Percentiles rank a stretch among this genome's conserved stretches.
These are phyloP conservation scores for Forsythia viridissima DNA, from an alignment of 257 asterid species.

Conservation along the genomic window DNA sequence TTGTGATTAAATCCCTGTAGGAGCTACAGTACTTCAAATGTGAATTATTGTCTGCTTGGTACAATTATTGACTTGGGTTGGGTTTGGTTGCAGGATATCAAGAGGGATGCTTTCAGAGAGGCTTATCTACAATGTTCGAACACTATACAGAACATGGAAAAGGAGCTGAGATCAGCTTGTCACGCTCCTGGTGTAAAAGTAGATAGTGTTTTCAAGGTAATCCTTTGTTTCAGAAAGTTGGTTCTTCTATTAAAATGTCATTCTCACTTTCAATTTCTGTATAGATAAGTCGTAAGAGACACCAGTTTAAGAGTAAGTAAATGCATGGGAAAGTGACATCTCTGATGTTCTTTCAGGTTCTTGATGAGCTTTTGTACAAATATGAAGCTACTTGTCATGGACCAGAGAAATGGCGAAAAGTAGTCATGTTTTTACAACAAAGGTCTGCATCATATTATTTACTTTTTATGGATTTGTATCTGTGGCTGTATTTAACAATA, in stretches of 20 bases:
- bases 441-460: slow-evolving; percentile 55
- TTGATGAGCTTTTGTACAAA: slow-evolving; percentile 75
- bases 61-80: slow-evolving; percentile 26
- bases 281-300: neutral
- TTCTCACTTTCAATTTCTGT: slow-evolving; percentile 2
- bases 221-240: slow-evolving; percentile 15
- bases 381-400: slow-evolving; percentile 87
- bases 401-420: slow-evolving; percentile 94
- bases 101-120: slow-evolving; percentile 89
- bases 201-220: slow-evolving; percentile 74
- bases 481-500: slow-evolving; percentile 23
- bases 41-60: neutral
- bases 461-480: slow-evolving; percentile 10
- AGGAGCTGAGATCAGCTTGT: slow-evolving; percentile 83
- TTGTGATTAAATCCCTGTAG: neutral
- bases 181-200: slow-evolving; percentile 80
- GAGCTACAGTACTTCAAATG: slow-evolving; percentile 1
- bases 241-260: slow-evolving; percentile 13
- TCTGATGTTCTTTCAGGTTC: slow-evolving; percentile 51
- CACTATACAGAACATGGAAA: slow-evolving; percentile 82
- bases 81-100: slow-evolving; percentile 68
- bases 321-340: neutral
- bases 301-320: slow-evolving; percentile 2
- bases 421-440: slow-evolving; percentile 66
- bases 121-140: slow-evolving; percentile 76